Evolutionary conservation across 2,329 filamentous ascomycete species (phyloP).

Genomic region (Exophiala sp.): DNA sequence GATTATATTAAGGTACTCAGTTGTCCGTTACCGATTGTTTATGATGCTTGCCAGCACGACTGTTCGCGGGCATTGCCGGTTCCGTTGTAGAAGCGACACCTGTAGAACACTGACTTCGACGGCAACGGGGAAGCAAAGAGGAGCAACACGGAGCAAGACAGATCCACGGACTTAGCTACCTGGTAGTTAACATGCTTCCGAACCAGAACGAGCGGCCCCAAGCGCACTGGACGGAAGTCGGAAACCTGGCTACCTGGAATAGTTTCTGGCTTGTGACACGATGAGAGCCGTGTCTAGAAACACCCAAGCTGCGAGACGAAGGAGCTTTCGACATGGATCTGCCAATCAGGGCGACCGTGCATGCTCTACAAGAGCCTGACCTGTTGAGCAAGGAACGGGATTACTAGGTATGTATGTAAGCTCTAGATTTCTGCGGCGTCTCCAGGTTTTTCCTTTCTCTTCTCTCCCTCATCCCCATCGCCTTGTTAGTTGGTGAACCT

Average conservation of each 20-base stretch:
- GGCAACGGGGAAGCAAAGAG: no score
- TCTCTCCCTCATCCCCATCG: slow-evolving; percentile 3
- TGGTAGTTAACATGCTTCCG: no score
- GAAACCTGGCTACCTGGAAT: slow-evolving; percentile 15
- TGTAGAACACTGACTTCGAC: no score
- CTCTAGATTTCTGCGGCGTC: slow-evolving; percentile 7
- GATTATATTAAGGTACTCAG: no score
- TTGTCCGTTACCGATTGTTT: no score
- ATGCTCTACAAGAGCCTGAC: slow-evolving; percentile 13
- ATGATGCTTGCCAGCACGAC: no score
- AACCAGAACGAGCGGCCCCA: no score
- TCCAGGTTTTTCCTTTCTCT: slow-evolving; percentile 6
- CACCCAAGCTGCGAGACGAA: slow-evolving; percentile 16
- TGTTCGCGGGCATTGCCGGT: no score
- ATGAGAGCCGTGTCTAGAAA: slow-evolving; percentile 18
- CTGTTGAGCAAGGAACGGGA: slow-evolving; percentile 14
- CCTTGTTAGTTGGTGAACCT: background rate
- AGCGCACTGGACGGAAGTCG: background rate
- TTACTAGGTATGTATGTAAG: slow-evolving; percentile 18
- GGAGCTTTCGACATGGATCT: slow-evolving; percentile 11
- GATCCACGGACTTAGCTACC: no score
- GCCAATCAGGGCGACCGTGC: slow-evolving; percentile 18
- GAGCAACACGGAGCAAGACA: no score
- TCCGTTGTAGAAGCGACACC: no score
- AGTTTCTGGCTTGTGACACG: slow-evolving; percentile 23